Conservation (phyloP, 2,329 filamentous ascomycete genomes). For the Neoarthrinium moseri region DNA sequence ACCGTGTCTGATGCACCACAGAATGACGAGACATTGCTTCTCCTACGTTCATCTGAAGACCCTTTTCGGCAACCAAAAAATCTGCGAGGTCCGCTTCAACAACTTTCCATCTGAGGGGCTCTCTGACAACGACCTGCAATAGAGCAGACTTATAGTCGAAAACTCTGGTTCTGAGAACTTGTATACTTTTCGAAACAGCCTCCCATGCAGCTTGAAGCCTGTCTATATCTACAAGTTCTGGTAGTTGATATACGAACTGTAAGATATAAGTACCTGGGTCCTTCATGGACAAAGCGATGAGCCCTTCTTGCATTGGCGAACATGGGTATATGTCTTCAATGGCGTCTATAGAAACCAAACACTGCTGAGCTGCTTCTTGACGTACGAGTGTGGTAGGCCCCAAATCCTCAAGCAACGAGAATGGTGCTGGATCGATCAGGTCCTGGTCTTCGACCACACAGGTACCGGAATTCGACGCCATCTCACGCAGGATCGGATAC, state of each 20-base stretch:
- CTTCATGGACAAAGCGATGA: background rate
- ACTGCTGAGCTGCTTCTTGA: background rate
- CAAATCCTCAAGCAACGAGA: background rate
- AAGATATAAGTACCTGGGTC: background rate
- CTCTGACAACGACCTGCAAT: background rate
- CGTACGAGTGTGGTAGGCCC: background rate
- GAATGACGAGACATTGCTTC: background rate
- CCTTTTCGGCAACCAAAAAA: background rate
- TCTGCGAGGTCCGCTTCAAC: background rate
- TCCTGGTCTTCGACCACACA: background rate
- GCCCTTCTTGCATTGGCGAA: slow-evolving; percentile 1
- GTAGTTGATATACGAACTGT: background rate
- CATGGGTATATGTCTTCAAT: background rate
- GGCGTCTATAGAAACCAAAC: background rate
- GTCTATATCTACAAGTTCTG: background rate
- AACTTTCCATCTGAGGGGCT: background rate
- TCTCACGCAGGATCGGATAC: background rate
- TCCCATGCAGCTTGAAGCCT: background rate
- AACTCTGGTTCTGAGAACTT: background rate
- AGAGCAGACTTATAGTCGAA: background rate
- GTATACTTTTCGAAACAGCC: background rate
- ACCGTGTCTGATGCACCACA: background rate
- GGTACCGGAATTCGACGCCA: background rate
- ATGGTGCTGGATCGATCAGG: background rate
- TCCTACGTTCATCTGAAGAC: background rate